These are phyloP conservation scores for Wakefieldia striispora DNA, from an alignment of 768 basidiomycete genomes.

Conservation along the genomic window DNA sequence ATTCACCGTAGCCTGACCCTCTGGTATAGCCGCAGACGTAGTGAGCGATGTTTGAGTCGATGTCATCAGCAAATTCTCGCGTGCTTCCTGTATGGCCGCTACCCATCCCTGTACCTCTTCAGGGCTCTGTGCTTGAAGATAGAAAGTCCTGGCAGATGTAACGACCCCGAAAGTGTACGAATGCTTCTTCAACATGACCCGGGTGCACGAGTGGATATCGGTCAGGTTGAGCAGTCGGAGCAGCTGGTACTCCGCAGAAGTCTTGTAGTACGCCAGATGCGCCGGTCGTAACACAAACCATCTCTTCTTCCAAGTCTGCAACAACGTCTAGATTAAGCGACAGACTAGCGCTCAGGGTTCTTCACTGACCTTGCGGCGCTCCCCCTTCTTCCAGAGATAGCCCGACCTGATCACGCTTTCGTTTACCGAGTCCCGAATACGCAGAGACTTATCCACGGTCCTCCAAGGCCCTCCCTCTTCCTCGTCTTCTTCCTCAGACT, in stretches of 20 bases:
- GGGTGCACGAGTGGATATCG: constrained; percentile 88
- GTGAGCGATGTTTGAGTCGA: constrained; percentile 55
- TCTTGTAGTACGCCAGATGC: constrained; percentile 97
- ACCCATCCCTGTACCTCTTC: constrained; percentile 86
- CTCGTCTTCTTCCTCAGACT: constrained; percentile 73
- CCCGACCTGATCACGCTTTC: constrained; percentile 85
- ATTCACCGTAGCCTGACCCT: constrained; percentile 26
- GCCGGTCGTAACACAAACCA: constrained; percentile 96
- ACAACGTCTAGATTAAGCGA: constrained; percentile 5
- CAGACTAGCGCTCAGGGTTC: neutral
- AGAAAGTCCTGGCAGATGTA: constrained; percentile 85
- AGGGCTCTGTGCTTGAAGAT: constrained; percentile 74
- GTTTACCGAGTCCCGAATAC: constrained; percentile 49
- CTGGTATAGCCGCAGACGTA: constrained; percentile 55
- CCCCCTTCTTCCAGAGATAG: constrained; percentile 97
- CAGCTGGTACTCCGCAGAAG: constrained; percentile 89
- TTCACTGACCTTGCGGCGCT: constrained; percentile 82
- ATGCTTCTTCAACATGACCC: constrained; percentile 86
- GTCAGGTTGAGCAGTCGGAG: constrained; percentile 83
- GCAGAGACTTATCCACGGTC: constrained; percentile 43
- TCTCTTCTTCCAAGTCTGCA: constrained; percentile 95
- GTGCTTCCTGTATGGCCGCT: constrained; percentile 71
- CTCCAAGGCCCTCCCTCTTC: constrained; percentile 67
- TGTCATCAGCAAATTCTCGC: constrained; percentile 60
- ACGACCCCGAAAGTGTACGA: constrained; percentile 89